phyloP scores from a whole-genome alignment of 2,329 filamentous ascomycete genomes.

The Paracorniculantispora psalliotae region DNA sequence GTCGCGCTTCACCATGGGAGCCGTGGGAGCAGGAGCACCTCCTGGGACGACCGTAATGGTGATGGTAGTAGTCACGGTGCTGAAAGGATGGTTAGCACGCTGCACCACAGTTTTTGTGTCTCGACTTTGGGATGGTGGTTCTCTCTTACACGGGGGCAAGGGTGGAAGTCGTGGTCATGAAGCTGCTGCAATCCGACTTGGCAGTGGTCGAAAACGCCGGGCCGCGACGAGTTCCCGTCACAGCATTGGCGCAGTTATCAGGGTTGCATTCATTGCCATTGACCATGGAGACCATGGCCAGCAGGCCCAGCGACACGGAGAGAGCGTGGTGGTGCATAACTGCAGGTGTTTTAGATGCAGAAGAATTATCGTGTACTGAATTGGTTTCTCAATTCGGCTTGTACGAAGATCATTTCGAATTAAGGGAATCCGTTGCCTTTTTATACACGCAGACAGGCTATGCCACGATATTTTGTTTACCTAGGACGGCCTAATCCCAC shows the following conservation, averaged over 20 bases:
- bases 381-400: background rate
- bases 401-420: background rate
- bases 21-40: background rate
- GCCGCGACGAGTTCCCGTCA: constrained; percentile 11
- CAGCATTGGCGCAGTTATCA: constrained; percentile 13
- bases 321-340: background rate
- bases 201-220: background rate
- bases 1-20: background rate
- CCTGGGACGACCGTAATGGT: background rate
- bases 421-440: background rate
- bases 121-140: too few relatives aligned
- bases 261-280: background rate
- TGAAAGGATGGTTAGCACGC: background rate
- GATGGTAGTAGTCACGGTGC: background rate
- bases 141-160: constrained; percentile 1
- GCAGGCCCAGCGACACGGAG: background rate
- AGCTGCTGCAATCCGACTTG: constrained; percentile 5
- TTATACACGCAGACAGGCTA: background rate
- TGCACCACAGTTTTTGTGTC: background rate
- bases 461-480: background rate
- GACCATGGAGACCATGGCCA: background rate
- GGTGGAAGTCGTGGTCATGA: constrained; percentile 9
- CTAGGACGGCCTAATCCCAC: background rate
- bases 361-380: background rate
- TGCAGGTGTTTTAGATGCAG: background rate